Percentiles rank a stretch among this genome's conserved stretches.
Evolutionary conservation across 805 yeast species (phyloP).

Genomic region (Wickerhamomyces bovis): DNA sequence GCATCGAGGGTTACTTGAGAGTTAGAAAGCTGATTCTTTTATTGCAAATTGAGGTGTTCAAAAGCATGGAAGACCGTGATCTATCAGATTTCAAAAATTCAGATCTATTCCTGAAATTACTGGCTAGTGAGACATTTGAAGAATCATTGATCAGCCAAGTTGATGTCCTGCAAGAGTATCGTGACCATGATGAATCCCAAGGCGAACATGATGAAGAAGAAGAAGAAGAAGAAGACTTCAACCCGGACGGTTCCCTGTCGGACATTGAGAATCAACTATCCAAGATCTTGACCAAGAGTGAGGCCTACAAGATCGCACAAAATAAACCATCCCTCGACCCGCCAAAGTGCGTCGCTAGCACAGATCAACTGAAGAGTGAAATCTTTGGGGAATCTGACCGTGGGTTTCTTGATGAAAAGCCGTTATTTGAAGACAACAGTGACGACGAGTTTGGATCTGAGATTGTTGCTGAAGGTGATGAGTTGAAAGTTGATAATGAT

Average conservation of each 20-base stretch:
- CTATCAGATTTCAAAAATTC: slow-evolving; percentile 58
- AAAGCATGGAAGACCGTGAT: slow-evolving; percentile 45
- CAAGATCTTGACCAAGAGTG: slow-evolving; percentile 23
- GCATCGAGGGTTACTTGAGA: slow-evolving; percentile 31
- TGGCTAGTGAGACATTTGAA: slow-evolving; percentile 38
- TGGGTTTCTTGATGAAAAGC: slow-evolving; percentile 20
- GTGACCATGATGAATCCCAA: neutral
- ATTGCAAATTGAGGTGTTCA: slow-evolving; percentile 49
- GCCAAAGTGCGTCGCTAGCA: neutral
- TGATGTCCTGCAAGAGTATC: slow-evolving; percentile 14
- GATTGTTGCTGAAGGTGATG: slow-evolving; percentile 20
- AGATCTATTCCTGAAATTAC: slow-evolving; percentile 43
- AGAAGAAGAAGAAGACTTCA: neutral
- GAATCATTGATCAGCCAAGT: slow-evolving; percentile 23
- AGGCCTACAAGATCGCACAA: neutral
- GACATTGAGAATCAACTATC: slow-evolving; percentile 29
- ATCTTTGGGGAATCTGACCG: slow-evolving; percentile 20
- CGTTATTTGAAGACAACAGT: slow-evolving; percentile 22
- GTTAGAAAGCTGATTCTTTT: slow-evolving; percentile 58
- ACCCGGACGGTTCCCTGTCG: slow-evolving; percentile 11
- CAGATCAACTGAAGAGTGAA: slow-evolving; percentile 14
- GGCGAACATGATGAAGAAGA: neutral
- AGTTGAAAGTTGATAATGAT: slow-evolving; percentile 28
- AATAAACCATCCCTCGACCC: neutral
- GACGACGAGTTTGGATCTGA: slow-evolving; percentile 6